Evolutionary conservation across 2,329 filamentous ascomycete genomes (phyloP), one percentile per base, ranked within the genome.

Genomic region (Davidsoniella neocaledoniae): DNA sequence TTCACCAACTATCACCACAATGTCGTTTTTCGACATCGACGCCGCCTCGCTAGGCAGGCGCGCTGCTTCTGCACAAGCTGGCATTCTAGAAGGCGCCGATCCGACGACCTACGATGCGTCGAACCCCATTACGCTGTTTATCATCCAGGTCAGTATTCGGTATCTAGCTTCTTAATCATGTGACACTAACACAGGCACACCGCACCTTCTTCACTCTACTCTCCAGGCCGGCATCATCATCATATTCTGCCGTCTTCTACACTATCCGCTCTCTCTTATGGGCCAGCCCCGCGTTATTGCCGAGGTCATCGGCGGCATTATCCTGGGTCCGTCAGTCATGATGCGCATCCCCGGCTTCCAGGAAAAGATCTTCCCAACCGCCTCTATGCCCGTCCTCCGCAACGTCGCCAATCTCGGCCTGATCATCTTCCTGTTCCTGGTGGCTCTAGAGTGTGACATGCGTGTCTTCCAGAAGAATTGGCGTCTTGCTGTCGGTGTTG

Each of bases 271-370:
- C 4, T 81, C 81, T 57, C 81, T 79, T 58, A 71, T 91, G 46
- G 78, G 82, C 50, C 85, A 91, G 60, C 85, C 85, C 55, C 77
- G 82, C 43, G 85, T 91, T 56, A 88, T 91, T 57, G 81, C 84
- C 46, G 85, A 91, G 65, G 84, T 91, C 52, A 77, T 90, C 50
- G 83, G 82, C n/a, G 85, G 84, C 48, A 85, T 91, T 59, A 64
- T 94, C 37, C 73, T 94, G 1, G 87, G 87, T 3, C 87, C 87
- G 1, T 91, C 87, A 0, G 83, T 93, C 19, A 82, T 94, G 77
- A 86, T 86, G 59, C 79, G 82, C 48, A 86, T 94, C 19, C 86
- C 86, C 1, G 78, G 80, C 38, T 94, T 94, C 66, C 71, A 76
- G 46, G 64, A 69, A 2, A 70, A 81, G 55, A 90, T 94, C 56